phyloP scores from a whole-genome alignment of 768 basidiomycete species.

The Bullera alba region DNA sequence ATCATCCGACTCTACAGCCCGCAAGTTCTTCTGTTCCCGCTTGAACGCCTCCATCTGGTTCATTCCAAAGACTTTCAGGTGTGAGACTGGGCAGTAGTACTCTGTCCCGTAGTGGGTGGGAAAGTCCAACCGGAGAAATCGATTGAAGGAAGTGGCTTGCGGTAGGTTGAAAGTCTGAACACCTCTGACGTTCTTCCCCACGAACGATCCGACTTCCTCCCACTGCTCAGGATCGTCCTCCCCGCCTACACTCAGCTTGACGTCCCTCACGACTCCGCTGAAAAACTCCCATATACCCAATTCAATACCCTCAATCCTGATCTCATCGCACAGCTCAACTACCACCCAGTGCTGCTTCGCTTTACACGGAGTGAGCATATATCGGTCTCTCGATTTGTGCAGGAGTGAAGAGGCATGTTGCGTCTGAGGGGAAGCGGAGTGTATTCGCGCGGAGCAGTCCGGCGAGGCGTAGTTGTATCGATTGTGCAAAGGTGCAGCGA shows the following conservation, averaged over 20 bases:
- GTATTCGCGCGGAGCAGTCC: slow-evolving; percentile 90
- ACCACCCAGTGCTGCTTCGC: slow-evolving; percentile 65
- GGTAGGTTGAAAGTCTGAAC: slow-evolving; percentile 50
- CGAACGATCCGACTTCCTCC: slow-evolving; percentile 65
- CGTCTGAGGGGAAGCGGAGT: slow-evolving; percentile 69
- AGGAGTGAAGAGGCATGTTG: slow-evolving; percentile 79
- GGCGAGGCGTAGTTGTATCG: slow-evolving; percentile 89
- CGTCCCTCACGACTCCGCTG: slow-evolving; percentile 89
- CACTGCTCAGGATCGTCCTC: slow-evolving; percentile 52
- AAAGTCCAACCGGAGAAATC: slow-evolving; percentile 90
- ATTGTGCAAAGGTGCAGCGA: slow-evolving; percentile 43
- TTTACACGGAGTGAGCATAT: slow-evolving; percentile 92
- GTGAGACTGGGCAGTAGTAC: slow-evolving; percentile 90
- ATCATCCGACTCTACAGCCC: slow-evolving; percentile 15
- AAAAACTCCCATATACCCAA: slow-evolving; percentile 98
- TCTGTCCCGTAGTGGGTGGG: slow-evolving; percentile 87
- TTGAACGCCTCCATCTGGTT: slow-evolving; percentile 96
- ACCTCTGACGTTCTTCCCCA: slow-evolving; percentile 82
- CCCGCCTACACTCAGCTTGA: slow-evolving; percentile 65
- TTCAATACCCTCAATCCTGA: slow-evolving; percentile 91
- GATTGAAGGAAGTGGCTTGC: slow-evolving; percentile 60
- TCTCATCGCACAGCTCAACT: slow-evolving; percentile 95
- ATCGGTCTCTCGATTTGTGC: slow-evolving; percentile 80
- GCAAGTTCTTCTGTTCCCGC: slow-evolving; percentile 51
- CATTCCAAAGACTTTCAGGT: slow-evolving; percentile 87